Percentiles rank a stretch among this genome's conserved stretches.
These are phyloP conservation scores for Mallotus repandus DNA, from an alignment of 441 rosid species.

Conservation along the genomic window DNA sequence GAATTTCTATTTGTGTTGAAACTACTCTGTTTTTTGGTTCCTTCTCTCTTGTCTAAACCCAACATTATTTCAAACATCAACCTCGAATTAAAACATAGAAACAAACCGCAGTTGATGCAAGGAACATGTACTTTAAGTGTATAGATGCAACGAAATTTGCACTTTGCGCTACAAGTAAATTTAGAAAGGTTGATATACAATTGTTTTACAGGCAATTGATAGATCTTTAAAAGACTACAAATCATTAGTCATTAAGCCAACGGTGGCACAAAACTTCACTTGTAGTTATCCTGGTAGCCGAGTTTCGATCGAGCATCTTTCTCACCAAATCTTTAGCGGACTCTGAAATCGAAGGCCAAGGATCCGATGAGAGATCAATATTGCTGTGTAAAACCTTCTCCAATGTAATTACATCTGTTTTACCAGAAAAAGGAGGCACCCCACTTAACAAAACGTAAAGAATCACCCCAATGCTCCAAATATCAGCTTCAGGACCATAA, in stretches of 20 bases:
- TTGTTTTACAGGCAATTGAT: too few relatives aligned
- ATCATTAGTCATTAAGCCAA: neutral
- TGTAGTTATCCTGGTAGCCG: neutral
- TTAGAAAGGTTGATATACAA: too few relatives aligned
- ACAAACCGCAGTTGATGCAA: too few relatives aligned
- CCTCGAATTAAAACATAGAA: too few relatives aligned
- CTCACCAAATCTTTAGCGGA: neutral
- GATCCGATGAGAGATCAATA: neutral
- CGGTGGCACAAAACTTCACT: neutral
- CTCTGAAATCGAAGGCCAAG: constrained; percentile 1
- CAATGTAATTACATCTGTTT: neutral
- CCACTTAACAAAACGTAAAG: constrained; percentile 2
- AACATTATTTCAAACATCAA: too few relatives aligned
- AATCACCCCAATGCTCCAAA: neutral
- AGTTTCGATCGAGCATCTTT: neutral
- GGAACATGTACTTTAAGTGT: too few relatives aligned
- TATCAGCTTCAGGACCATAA: constrained; percentile 5
- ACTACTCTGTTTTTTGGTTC: too few relatives aligned
- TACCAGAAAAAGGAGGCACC: neutral
- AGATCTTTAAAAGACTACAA: too few relatives aligned
- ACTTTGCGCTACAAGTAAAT: too few relatives aligned
- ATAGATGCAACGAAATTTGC: too few relatives aligned
- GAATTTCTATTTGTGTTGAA: too few relatives aligned
- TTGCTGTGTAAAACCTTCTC: neutral
- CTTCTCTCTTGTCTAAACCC: too few relatives aligned